Percentiles rank a stretch among this genome's conserved stretches.
These are phyloP conservation scores for Papiliotrema terrestris DNA, from an alignment of 1,284 basidiomycete species.

Conservation along the genomic window DNA sequence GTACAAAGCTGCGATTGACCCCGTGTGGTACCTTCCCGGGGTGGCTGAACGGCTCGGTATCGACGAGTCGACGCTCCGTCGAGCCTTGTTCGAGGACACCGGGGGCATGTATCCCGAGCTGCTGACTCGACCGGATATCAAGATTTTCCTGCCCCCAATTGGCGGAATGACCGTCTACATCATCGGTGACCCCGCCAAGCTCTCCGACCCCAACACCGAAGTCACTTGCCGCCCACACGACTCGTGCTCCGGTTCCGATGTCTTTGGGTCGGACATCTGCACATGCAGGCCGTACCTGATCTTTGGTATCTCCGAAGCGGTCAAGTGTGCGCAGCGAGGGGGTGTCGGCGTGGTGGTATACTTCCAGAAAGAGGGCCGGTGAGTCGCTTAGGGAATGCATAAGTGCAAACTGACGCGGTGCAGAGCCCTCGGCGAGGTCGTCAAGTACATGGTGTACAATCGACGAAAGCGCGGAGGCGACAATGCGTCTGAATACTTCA, in stretches of 20 bases:
- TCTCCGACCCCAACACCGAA: slow-evolving; percentile 76
- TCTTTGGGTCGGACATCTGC: slow-evolving; percentile 80
- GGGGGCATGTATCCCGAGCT: slow-evolving; percentile 97
- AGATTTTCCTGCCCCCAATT: slow-evolving; percentile 92
- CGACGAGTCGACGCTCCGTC: slow-evolving; percentile 75
- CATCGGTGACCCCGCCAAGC: slow-evolving; percentile 76
- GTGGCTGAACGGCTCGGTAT: slow-evolving; percentile 84
- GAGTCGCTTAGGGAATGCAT: slow-evolving; percentile 54
- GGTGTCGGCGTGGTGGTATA: slow-evolving; percentile 92
- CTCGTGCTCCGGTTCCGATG: slow-evolving; percentile 64
- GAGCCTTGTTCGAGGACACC: slow-evolving; percentile 85
- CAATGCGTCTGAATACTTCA: slow-evolving; percentile 89
- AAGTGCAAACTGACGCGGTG: slow-evolving; percentile 48
- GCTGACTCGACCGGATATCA: slow-evolving; percentile 82
- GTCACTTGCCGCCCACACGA: slow-evolving; percentile 91
- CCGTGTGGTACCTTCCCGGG: slow-evolving; percentile 94
- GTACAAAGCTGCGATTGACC: slow-evolving; percentile 70
- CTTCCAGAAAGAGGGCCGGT: slow-evolving; percentile 75
- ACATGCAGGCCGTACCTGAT: slow-evolving; percentile 88
- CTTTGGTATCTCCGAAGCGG: slow-evolving; percentile 90
- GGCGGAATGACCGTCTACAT: slow-evolving; percentile 91
- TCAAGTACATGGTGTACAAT: slow-evolving; percentile 92
- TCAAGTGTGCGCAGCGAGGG: slow-evolving; percentile 77
- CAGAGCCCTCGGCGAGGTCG: slow-evolving; percentile 86
- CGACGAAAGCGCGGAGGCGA: slow-evolving; percentile 91